Evolutionary conservation across 2,329 filamentous ascomycete genomes (phyloP), one percentile per base, ranked within the genome.

Genomic region (Plenodomus tracheiphilus): DNA sequence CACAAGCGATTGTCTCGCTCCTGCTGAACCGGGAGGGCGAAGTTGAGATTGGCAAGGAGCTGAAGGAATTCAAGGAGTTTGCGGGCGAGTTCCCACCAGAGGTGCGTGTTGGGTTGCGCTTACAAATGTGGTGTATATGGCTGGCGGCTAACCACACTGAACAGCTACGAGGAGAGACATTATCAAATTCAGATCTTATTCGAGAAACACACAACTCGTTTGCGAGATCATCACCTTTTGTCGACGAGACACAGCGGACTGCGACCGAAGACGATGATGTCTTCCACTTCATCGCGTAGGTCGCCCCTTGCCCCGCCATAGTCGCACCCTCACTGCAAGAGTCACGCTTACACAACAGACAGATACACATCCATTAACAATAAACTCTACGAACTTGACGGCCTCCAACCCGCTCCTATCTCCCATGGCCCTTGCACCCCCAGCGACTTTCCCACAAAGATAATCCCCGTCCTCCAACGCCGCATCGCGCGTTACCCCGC

Each of bases 321-420:
- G 11, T 11, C n/a, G n/a, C n/a, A n/a, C n/a, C n/a, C n/a, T n/a
- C 25, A 1, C n/a, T 13, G 21, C 18, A 45, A 30, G 41, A 2
- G 11, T 36, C 28, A 47, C 30, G 38, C 53, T 62, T 9, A 62
- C 25, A 49, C 19, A 20, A 3, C 8, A 2, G 21, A 40, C 49
- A 71, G 68, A 22, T 99, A 99, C 75, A 92, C 91, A 8, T 83
- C 86, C 45, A 81, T 96, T 59, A 83, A 87, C 68, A 87, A 86
- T 58, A 85, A 78, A 4, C 81, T 99, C 46, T 99, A 97, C 79
- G 94, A 99, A 76, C 82, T 99, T 43, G 94, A 99, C 74, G 94
- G 94, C 16, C 79, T 99, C 56, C 93, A 97, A 75, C 91, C 91
- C 3, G 88, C 89, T 48, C 94, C 94, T 46, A 97, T 99, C 62